Percentiles rank a stretch among this genome's conserved stretches.
phyloP scores from a whole-genome alignment of 1,284 basidiomycete species.

The Golubevia sp. region DNA sequence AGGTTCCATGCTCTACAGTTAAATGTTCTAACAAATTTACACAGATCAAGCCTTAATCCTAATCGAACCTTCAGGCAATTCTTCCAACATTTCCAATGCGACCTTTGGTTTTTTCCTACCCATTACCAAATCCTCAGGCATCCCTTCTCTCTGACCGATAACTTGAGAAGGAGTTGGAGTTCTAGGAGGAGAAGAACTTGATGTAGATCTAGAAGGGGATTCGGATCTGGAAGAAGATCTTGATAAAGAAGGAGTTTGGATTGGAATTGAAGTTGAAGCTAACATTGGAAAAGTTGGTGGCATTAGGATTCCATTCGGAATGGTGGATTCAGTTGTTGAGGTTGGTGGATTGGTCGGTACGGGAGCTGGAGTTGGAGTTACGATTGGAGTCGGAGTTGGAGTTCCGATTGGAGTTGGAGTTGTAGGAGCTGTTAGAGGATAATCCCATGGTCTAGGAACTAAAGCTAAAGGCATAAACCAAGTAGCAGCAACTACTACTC shows the following conservation, averaged over 20 bases:
- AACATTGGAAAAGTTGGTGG: background rate
- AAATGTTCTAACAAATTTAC: no score
- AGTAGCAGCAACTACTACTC: slow-evolving; percentile 40
- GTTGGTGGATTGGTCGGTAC: background rate
- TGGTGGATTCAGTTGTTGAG: background rate
- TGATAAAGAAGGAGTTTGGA: background rate
- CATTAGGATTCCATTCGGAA: background rate
- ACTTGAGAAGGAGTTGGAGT: no score
- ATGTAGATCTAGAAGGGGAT: no score
- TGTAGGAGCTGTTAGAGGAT: background rate
- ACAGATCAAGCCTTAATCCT: background rate
- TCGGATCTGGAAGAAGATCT: background rate
- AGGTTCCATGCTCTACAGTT: no score
- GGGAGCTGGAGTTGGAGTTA: background rate
- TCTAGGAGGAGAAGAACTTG: no score
- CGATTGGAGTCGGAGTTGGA: background rate
- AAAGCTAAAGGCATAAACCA: slow-evolving; percentile 16
- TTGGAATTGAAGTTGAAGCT: background rate
- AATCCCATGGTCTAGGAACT: slow-evolving; percentile 5
- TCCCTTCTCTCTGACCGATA: background rate
- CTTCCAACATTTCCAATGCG: background rate
- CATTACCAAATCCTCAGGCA: background rate
- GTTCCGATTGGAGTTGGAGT: background rate
- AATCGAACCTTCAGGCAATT: background rate
- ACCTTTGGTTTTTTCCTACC: background rate